These are phyloP conservation scores for Penicillium atrosanguineum DNA, from an alignment of 495 filamentous ascomycete species.

Conservation along the genomic window DNA sequence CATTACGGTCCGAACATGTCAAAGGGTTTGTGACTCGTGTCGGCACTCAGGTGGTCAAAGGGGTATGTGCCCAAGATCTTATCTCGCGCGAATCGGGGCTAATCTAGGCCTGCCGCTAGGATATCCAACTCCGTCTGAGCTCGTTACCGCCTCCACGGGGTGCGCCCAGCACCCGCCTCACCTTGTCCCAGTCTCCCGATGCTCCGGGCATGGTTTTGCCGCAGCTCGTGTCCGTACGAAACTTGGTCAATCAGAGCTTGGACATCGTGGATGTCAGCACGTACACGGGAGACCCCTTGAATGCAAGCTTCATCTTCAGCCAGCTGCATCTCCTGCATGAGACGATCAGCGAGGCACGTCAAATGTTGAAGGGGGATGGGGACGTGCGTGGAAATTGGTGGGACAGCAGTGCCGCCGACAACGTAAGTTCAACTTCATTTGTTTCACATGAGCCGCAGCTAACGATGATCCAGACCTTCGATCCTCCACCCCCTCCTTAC, in stretches of 20 bases:
- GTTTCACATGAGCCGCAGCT: not conserved
- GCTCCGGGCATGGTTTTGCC: slow-evolving; percentile 57
- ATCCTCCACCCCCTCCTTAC: slow-evolving; percentile 55
- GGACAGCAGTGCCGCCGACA: slow-evolving; percentile 51
- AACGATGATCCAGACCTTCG: slow-evolving; percentile 41
- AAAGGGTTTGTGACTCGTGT: slow-evolving; percentile 88
- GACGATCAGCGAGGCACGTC: slow-evolving; percentile 67
- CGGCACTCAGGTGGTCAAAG: slow-evolving; percentile 73
- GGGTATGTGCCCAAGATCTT: slow-evolving; percentile 47
- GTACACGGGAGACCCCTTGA: slow-evolving; percentile 57
- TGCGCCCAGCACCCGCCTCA: slow-evolving; percentile 51
- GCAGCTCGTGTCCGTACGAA: slow-evolving; percentile 66
- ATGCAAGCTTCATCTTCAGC: slow-evolving; percentile 68
- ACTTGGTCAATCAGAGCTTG: slow-evolving; percentile 72
- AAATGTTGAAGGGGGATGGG: slow-evolving; percentile 46
- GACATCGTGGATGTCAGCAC: slow-evolving; percentile 76
- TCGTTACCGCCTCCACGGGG: slow-evolving; percentile 49
- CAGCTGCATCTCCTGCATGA: slow-evolving; percentile 76
- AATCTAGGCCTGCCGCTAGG: slow-evolving; percentile 28
- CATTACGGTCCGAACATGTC: slow-evolving; percentile 80
- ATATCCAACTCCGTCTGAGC: slow-evolving; percentile 49
- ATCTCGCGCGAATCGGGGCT: not conserved
- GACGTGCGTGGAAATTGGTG: slow-evolving; percentile 57
- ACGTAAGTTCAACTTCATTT: slow-evolving; percentile 34
- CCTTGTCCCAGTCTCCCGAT: slow-evolving; percentile 46